A percentile compares a stretch with the other conserved stretches of the same genome.
Conservation (phyloP, 2,329 filamentous ascomycete genomes). For the Diplodia intermedia region DNA sequence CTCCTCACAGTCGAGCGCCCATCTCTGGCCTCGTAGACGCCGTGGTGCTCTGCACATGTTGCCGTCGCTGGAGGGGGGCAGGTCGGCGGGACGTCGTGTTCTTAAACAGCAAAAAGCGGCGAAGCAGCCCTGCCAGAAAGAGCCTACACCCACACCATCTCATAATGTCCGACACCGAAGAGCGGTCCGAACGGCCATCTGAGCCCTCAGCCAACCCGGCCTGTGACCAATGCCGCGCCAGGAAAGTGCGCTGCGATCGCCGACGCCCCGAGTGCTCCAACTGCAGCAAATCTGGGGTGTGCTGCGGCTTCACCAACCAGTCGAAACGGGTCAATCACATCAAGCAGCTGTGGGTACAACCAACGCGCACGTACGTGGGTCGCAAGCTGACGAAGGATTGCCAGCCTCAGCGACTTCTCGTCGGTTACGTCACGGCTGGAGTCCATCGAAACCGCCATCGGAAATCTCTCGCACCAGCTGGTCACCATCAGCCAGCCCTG, state of each 20-base stretch:
- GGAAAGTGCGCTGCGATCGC: constrained; percentile 13
- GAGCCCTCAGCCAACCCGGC: not conserved
- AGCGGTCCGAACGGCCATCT: not conserved
- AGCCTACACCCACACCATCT: no score
- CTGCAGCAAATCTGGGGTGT: constrained; percentile 18
- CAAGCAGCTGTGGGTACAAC: constrained; percentile 9
- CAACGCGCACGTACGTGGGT: not conserved
- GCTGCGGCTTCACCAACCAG: constrained; percentile 17
- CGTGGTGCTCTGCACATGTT: not conserved
- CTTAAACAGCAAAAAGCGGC: not conserved
- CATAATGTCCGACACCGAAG: constrained; percentile 4
- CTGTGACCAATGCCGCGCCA: constrained; percentile 11
- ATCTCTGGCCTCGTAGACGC: not conserved
- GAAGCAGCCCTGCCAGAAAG: not conserved
- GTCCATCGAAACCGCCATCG: constrained; percentile 4
- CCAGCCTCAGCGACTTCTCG: constrained; percentile 11
- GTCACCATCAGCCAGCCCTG: not conserved
- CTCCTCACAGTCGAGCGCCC: not conserved
- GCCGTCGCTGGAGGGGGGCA: not conserved
- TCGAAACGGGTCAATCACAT: constrained; percentile 13
- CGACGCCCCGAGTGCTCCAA: constrained; percentile 13
- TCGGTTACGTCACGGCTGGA: constrained; percentile 7
- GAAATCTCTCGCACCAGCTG: constrained; percentile 6
- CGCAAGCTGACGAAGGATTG: not conserved
- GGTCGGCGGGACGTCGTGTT: not conserved